Evolutionary conservation across 1,284 basidiomycete species (phyloP), one percentile per base, ranked within the genome.

Genomic region (Naganishia albida): DNA sequence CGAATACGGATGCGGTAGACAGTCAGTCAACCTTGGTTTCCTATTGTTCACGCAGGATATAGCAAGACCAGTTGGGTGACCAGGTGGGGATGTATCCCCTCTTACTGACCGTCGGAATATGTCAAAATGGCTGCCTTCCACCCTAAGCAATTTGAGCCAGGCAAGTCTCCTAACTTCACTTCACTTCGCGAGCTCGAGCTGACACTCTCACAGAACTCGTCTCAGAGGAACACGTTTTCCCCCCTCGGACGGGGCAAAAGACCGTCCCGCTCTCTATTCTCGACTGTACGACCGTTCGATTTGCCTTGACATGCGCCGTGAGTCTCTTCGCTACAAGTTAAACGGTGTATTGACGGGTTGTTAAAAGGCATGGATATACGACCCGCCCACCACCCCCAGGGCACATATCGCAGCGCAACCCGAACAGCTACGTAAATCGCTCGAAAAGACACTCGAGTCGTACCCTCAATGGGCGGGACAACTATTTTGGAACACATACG

Each of bases 381-480:
- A 73, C 50, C 46, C 68, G 7, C 69, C 63, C 8, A 25, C 65
- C 13, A 16, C 46, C 3, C 7, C n/a, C 30, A 7, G 20, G 1
- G 44, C 56, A 48, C 15, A 2, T 4, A 30, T 12, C 13, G 56
- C 56, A 25, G 34, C 56, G 3, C 18, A 40, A 8, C 40, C 38
- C 3, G 54, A 67, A 23, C 62, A 72, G 1, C 73, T 81, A 25
- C 38, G 62, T 1, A 3, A 10, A 8, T 78, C 79, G 8, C 71
- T 81, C 7, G 62, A 64, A n/a, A 49, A 53, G 16, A 77, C 77
- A 4, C 70, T 82, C 46, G 67, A 72, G 51, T 67, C 69, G 1
- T 82, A 82, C 67, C 79, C 81, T 1, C 80, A 81, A 46, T 81
- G 78, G 74, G 69, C 75, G 1, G 81, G 81, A 0, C 79, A 78